Conservation (phyloP, 2,329 filamentous ascomycete genomes). For the Aspergillus glaucus region DNA sequence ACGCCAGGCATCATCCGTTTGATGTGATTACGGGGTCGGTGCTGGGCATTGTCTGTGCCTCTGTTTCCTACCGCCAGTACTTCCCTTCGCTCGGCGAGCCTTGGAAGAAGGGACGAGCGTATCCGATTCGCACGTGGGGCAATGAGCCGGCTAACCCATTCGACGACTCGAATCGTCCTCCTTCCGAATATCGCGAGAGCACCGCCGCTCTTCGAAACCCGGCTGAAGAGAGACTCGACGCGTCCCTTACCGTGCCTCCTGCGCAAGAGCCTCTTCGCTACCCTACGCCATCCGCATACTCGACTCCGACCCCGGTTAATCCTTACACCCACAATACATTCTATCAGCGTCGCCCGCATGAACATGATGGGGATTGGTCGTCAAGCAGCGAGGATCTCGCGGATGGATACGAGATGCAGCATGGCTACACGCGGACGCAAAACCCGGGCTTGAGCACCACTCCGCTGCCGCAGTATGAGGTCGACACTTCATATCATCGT, state of each 20-base stretch:
- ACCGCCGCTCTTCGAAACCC: conserved; percentile 26
- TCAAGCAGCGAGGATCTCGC: conserved; percentile 32
- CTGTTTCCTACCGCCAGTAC: conserved; percentile 52
- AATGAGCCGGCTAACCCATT: conserved; percentile 32
- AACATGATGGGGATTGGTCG: conserved; percentile 27
- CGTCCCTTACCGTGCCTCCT: background rate
- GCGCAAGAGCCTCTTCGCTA: background rate
- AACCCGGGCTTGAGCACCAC: conserved; percentile 14
- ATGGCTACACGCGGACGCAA: conserved; percentile 19
- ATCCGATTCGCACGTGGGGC: conserved; percentile 55
- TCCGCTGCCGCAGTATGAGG: conserved; percentile 17
- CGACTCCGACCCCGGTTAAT: conserved; percentile 11
- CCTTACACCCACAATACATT: conserved; percentile 19
- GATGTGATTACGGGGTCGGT: conserved; percentile 53
- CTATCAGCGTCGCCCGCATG: conserved; percentile 22
- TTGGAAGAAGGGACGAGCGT: conserved; percentile 54
- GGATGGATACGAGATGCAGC: conserved; percentile 33
- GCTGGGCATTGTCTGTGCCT: conserved; percentile 49
- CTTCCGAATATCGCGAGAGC: conserved; percentile 10
- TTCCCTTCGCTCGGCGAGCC: conserved; percentile 52
- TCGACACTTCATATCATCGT: conserved; percentile 24
- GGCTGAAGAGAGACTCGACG: conserved; percentile 22
- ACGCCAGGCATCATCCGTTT: conserved; percentile 56
- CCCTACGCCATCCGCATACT: conserved; percentile 13
- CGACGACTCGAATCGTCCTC: conserved; percentile 1